Evolutionary conservation across 1,284 basidiomycete species (phyloP).

Genomic region (Vanrija humicola): DNA sequence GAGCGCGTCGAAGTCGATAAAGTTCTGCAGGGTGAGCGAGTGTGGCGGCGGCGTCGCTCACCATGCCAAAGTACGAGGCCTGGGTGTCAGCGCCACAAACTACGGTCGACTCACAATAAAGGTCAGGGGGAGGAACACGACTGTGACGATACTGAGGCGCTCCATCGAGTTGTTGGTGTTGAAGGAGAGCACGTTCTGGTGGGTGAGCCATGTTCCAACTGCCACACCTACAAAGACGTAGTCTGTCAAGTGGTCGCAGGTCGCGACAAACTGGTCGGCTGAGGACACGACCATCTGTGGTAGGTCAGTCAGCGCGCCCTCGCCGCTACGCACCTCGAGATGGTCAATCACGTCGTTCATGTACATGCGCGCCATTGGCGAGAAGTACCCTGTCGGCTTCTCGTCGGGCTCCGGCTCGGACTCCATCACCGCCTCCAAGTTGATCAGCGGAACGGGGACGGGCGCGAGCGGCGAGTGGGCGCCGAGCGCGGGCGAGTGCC

Average conservation of each 20-base stretch:
- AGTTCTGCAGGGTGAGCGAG: slow-evolving; percentile 25
- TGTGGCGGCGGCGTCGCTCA: slow-evolving; percentile 4
- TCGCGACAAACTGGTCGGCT: slow-evolving; percentile 45
- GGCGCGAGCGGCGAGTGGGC: too few relatives aligned
- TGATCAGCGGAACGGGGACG: too few relatives aligned
- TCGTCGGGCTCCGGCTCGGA: too few relatives aligned
- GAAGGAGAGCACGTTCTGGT: slow-evolving; percentile 45
- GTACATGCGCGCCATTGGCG: slow-evolving; percentile 41
- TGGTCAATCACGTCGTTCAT: slow-evolving; percentile 47
- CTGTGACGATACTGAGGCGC: slow-evolving; percentile 46
- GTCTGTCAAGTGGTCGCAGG: slow-evolving; percentile 47
- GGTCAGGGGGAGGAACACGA: slow-evolving; percentile 44
- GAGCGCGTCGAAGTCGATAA: slow-evolving; percentile 34
- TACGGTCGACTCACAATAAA: slow-evolving; percentile 22
- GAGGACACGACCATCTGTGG: slow-evolving; percentile 34
- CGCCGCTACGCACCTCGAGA: slow-evolving; percentile 28
- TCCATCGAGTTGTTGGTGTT: slow-evolving; percentile 48
- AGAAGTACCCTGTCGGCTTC: slow-evolving; percentile 31
- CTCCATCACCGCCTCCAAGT: too few relatives aligned
- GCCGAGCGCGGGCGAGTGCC: neutral
- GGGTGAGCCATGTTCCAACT: neutral
- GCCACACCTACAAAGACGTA: slow-evolving; percentile 43
- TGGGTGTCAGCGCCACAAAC: neutral
- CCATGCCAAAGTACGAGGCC: slow-evolving; percentile 39
- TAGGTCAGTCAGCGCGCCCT: neutral